These are phyloP conservation scores for Arachis monticola DNA, from an alignment of 331 rosid genomes.

Conservation along the genomic window DNA sequence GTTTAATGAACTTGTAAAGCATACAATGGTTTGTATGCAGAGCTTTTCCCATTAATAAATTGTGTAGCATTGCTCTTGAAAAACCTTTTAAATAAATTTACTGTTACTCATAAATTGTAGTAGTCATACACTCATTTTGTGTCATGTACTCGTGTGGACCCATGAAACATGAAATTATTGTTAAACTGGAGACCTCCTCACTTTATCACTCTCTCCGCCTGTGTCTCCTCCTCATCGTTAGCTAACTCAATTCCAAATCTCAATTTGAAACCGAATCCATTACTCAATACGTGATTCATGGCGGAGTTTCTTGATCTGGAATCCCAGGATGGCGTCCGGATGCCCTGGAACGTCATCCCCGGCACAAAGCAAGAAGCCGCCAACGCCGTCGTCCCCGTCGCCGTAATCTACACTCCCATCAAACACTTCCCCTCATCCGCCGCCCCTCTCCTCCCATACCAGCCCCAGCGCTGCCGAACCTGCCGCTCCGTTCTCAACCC, in stretches of 20 bases:
- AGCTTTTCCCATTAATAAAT: too few relatives aligned
- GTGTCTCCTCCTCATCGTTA: too few relatives aligned
- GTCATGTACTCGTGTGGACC: too few relatives aligned
- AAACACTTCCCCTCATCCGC: constrained; percentile 73
- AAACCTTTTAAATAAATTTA: too few relatives aligned
- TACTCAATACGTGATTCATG: constrained; percentile 33
- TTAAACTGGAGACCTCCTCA: too few relatives aligned
- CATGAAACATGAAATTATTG: too few relatives aligned
- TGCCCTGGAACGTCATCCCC: constrained; percentile 98
- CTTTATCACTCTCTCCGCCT: too few relatives aligned
- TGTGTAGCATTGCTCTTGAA: too few relatives aligned
- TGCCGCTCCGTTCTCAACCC: constrained; percentile 94
- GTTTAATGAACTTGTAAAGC: too few relatives aligned
- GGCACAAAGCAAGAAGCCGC: constrained; percentile 79
- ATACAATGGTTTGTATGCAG: too few relatives aligned
- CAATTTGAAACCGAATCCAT: not conserved
- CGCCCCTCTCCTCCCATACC: constrained; percentile 59
- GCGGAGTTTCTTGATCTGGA: constrained; percentile 90
- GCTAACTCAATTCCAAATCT: not conserved
- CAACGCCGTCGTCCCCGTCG: constrained; percentile 75
- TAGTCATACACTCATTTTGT: too few relatives aligned
- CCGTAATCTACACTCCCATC: constrained; percentile 87
- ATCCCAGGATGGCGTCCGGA: constrained; percentile 92
- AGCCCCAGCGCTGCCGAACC: constrained; percentile 87
- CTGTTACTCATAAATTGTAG: too few relatives aligned